Conservation (phyloP, 768 basidiomycete genomes). For the Termitomyces bulborhizus region DNA sequence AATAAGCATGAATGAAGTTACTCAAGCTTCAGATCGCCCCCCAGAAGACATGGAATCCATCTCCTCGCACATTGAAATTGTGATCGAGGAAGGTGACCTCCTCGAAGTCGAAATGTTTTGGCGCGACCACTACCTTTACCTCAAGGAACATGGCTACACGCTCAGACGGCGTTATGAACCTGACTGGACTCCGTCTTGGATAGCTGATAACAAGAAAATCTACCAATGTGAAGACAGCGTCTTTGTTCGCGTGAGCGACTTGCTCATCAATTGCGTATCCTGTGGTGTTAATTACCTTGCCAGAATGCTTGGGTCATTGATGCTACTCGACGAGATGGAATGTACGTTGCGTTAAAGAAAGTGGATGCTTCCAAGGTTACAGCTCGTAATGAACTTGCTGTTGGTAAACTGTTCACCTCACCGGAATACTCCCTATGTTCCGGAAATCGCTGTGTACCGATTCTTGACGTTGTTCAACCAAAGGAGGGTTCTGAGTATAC, state of each 20-base stretch:
- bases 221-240: no score
- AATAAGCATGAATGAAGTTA: background rate
- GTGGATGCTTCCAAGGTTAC: conserved; percentile 2
- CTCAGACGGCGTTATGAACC: conserved; percentile 14
- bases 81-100: background rate
- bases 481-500: conserved; percentile 13
- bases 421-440: conserved; percentile 11
- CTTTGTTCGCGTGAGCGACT: no score
- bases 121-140: conserved; percentile 20
- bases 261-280: no score
- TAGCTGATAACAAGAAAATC: background rate
- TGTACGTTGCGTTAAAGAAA: conserved; percentile 23
- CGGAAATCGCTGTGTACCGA: conserved; percentile 29
- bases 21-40: background rate
- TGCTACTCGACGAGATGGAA: conserved; percentile 23
- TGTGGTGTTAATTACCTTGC: no score
- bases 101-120: background rate
- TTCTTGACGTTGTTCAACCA: conserved; percentile 17
- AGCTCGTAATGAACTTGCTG: conserved; percentile 23
- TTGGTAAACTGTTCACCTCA: conserved; percentile 19
- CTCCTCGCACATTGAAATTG: background rate
- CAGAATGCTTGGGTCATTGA: no score
- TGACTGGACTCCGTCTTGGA: conserved; percentile 24
- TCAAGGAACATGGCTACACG: conserved; percentile 22
- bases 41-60: background rate